phyloP scores from a whole-genome alignment of 78 protist genomes.

The Pirum gemmata region DNA sequence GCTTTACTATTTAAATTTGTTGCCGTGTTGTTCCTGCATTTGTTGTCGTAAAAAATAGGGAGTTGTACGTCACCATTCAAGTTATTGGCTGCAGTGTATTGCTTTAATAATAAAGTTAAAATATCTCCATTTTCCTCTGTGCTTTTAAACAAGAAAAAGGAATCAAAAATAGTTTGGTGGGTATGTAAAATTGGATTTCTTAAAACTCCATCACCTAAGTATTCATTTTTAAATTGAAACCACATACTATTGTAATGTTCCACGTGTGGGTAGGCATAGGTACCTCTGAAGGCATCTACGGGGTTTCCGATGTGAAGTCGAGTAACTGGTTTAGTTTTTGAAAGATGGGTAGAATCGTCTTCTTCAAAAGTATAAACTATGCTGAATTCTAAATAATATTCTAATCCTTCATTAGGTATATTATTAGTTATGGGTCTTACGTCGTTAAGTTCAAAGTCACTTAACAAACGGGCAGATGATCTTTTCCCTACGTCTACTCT shows the following conservation, averaged over 20 bases:
- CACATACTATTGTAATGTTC: background rate
- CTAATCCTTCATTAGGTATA: background rate
- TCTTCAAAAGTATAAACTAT: background rate
- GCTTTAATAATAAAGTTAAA: no score
- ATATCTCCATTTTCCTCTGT: background rate
- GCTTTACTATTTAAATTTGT: background rate
- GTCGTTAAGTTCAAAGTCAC: background rate
- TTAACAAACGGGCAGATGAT: background rate
- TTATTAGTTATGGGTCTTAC: background rate
- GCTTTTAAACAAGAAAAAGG: background rate
- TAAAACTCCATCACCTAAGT: background rate
- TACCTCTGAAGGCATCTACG: background rate
- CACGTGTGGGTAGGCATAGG: background rate
- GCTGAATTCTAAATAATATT: background rate
- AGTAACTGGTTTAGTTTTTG: background rate
- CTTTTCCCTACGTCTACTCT: background rate
- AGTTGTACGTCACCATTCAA: background rate
- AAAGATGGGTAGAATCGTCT: background rate
- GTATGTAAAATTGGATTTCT: background rate
- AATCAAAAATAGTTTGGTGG: background rate
- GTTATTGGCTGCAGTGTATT: background rate
- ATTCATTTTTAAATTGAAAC: background rate
- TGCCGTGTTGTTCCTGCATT: background rate
- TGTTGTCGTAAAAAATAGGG: background rate
- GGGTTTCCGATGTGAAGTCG: background rate